phyloP scores from a whole-genome alignment of 345 rosid species.

The Kandelia obovata region DNA sequence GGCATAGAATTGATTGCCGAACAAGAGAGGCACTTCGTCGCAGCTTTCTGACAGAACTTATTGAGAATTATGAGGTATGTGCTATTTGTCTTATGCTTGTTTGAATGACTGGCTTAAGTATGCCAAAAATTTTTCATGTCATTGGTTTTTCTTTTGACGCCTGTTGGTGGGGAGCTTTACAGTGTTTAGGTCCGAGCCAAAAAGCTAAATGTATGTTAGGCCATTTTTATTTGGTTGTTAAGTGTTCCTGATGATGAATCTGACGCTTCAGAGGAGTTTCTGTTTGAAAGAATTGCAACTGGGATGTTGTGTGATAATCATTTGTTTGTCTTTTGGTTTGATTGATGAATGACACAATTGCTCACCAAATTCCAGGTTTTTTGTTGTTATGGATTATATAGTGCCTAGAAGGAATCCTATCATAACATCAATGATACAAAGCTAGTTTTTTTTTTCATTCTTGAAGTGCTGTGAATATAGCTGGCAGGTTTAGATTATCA shows the following conservation, averaged over 20 bases:
- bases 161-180: no score
- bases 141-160: no score
- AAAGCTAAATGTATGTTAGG: no score
- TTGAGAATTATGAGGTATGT: constrained; percentile 76
- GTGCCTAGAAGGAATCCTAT: neutral
- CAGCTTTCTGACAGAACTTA: constrained; percentile 73
- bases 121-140: neutral
- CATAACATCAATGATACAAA: neutral
- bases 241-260: no score
- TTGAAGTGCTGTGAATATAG: no score
- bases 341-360: neutral
- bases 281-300: neutral
- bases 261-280: no score
- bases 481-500: neutral
- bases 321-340: neutral
- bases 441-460: neutral
- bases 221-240: no score
- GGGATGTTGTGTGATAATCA: neutral
- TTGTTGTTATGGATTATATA: neutral
- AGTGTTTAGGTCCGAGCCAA: no score
- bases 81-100: neutral
- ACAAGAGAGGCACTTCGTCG: constrained; percentile 93
- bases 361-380: neutral
- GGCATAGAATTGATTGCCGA: constrained; percentile 73
- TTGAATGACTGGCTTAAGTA: neutral